These are phyloP conservation scores for Trichothecium sympodiale DNA, from an alignment of 2,329 filamentous ascomycete genomes.

Conservation along the genomic window DNA sequence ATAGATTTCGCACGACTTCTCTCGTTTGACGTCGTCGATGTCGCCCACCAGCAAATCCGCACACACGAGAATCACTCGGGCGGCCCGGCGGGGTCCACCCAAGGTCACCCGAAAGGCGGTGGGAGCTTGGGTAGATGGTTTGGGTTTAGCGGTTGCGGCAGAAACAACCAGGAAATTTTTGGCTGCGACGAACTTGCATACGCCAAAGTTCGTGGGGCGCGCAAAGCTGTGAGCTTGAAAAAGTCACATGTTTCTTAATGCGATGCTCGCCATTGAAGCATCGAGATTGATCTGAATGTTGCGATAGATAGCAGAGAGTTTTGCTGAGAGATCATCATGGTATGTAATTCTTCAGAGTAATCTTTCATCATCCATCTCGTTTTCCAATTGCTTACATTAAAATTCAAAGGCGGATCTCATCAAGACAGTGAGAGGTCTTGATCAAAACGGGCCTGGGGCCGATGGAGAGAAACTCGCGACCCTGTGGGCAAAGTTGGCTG, in stretches of 20 bases:
- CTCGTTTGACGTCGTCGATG: conserved; percentile 18
- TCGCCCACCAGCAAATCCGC: no score
- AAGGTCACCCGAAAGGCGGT: conserved; percentile 32
- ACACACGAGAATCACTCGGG: conserved; percentile 26
- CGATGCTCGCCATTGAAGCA: no score
- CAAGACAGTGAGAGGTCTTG: conserved; percentile 41
- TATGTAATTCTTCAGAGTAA: not conserved
- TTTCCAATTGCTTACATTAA: conserved; percentile 7
- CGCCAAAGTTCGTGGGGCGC: no score
- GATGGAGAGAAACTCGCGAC: conserved; percentile 34
- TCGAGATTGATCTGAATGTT: no score
- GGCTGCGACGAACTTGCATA: no score
- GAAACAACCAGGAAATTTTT: no score
- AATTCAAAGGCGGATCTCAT: conserved; percentile 30
- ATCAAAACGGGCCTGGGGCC: conserved; percentile 35
- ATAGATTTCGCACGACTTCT: conserved; percentile 3
- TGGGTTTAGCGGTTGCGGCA: conserved; percentile 23
- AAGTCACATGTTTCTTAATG: no score
- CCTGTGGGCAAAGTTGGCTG: conserved; percentile 37
- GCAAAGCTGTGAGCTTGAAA: no score
- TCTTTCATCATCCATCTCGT: not conserved
- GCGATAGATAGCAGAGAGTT: no score
- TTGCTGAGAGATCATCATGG: no score
- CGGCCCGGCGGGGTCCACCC: conserved; percentile 6
- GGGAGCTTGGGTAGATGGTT: conserved; percentile 13